Evolutionary conservation across 306 rosid species (phyloP), one percentile per base, ranked within the genome.

Genomic region (Fragaria iinumae): DNA sequence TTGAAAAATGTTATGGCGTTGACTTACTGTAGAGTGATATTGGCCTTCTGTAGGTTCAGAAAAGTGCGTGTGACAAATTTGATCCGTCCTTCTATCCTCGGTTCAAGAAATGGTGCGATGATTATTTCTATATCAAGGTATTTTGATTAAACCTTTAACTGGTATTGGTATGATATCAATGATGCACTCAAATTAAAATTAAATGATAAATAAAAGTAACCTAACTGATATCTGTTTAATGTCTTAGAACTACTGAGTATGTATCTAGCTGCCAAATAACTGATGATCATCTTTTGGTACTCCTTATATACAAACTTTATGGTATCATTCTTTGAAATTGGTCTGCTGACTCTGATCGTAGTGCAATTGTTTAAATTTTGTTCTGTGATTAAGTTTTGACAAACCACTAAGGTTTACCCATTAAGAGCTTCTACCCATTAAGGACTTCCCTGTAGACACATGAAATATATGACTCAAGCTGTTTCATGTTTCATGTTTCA

Each of bases 71-170:
- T 62, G 98, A 95, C 92, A 95, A 95, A 86, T 95, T 95, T 83
- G 97, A 95, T 75, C 97, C 97, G 59, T 72, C 92, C 12, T 95
- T 95, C 86, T 95, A 92, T 79, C 97, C 98, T 34, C 93, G 88
- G 71, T 95, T 95, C 88, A 95, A 95, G 89, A 92, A 92, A 84
- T 92, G 98, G 98, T 95, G 98, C 56, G 98, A 95, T 74, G 98
- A 95, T 72, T 95, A 95, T 87, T 95, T 95, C 85, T 92, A 89
- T 81, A 90, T 95, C 84, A 92, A 95, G 93, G 97, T 95, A 88
- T 68, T 48, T 47, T 75, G 57, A 32, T 74, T 27, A 4, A 23
- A 60, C 38, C 38, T 13, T 27, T 13, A 4, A 60, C 38, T 27
- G 38, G 18, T 60, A 25, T 27, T 60, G 34, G 9, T n/a, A 56